Conservation (phyloP, 106 monocot genomes). For the Allium cepa region DNA sequence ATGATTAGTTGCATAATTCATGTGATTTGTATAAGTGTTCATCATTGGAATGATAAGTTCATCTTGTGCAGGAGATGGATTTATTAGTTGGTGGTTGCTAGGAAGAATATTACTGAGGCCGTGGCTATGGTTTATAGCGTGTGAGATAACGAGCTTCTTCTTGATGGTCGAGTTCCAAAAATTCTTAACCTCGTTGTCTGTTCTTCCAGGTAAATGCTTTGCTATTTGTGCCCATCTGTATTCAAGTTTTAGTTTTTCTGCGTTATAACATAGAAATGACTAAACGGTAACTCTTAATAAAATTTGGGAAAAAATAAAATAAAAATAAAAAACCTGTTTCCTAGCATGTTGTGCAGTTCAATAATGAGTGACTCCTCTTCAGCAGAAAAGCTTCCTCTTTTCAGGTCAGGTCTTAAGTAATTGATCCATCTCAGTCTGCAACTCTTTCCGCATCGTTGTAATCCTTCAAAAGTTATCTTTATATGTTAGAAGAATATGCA, state of each 20-base stretch:
- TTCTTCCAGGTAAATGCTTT: constrained; percentile 16
- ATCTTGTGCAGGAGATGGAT: no score
- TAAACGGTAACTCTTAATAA: no score
- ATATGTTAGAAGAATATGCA: no score
- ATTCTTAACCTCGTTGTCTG: constrained; percentile 21
- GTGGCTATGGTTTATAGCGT: constrained; percentile 7
- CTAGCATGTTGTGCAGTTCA: constrained; percentile 8
- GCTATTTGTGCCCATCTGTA: constrained; percentile 17
- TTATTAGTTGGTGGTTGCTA: no score
- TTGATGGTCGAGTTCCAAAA: constrained; percentile 23
- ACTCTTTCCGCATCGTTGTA: constrained; percentile 92
- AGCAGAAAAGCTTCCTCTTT: constrained; percentile 14
- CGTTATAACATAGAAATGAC: no score
- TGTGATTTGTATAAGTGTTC: no score
- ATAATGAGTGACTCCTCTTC: constrained; percentile 11
- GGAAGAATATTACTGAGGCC: neutral
- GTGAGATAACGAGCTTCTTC: constrained; percentile 17
- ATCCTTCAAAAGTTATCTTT: neutral
- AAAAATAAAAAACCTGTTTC: constrained; percentile 3
- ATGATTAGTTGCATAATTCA: no score
- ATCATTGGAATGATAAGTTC: no score
- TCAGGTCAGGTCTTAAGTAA: constrained; percentile 57
- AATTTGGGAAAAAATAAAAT: no score
- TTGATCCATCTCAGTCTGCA: constrained; percentile 92
- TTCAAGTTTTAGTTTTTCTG: neutral